These are phyloP conservation scores for Backusella sp. DNA, from an alignment of 192 early-diverging fungal species.

Conservation along the genomic window DNA sequence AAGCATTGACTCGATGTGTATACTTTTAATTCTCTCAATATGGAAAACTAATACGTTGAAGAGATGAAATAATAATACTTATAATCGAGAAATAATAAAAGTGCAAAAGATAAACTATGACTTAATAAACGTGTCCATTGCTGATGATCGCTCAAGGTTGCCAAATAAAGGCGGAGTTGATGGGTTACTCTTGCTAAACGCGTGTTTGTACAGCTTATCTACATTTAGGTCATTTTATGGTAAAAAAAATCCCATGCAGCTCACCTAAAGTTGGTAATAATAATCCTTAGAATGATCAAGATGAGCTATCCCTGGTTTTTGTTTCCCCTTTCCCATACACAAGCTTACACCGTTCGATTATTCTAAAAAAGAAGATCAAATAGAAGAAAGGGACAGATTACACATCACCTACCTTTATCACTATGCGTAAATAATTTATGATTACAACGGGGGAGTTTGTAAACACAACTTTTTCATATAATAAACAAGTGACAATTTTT, in stretches of 20 bases:
- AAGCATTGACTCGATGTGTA: neutral
- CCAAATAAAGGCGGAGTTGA: constrained; percentile 1
- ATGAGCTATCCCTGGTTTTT: neutral
- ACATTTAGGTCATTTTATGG: neutral
- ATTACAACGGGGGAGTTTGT: neutral
- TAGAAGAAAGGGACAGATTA: neutral
- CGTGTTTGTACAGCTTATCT: constrained; percentile 7
- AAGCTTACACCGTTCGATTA: neutral
- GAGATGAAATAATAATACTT: neutral
- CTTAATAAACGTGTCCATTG: neutral
- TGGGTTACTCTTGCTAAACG: constrained; percentile 2
- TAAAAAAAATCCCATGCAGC: neutral
- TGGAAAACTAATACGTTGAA: neutral
- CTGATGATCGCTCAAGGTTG: neutral
- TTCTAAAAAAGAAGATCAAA: neutral
- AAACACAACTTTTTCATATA: neutral
- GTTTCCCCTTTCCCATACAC: neutral
- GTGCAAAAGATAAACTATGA: neutral
- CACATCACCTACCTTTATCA: neutral
- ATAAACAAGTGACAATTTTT: neutral
- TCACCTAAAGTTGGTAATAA: neutral
- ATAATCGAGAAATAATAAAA: neutral
- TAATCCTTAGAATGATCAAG: neutral
- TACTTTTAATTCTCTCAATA: neutral
- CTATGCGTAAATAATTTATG: neutral